Evolutionary conservation across 345 rosid genomes (phyloP).

Genomic region (Theobroma cacao): DNA sequence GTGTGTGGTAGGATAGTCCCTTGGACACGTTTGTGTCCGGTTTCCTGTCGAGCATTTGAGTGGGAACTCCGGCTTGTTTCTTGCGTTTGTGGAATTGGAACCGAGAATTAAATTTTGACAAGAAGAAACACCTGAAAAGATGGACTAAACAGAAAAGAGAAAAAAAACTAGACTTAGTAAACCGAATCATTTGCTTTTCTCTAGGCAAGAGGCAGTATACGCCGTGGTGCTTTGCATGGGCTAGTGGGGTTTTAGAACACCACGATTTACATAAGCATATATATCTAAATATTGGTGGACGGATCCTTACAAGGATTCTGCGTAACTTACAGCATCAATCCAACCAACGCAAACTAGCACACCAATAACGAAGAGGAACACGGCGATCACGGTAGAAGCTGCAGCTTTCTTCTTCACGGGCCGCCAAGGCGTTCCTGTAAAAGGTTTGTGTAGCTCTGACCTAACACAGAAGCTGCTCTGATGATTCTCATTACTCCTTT

Average conservation of each 20-base stretch:
- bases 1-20: constrained; percentile 34
- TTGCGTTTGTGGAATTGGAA: background rate
- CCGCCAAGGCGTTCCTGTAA: background rate
- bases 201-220: background rate
- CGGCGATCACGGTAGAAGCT: background rate
- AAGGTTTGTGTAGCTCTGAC: background rate
- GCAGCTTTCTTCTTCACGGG: background rate
- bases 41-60: constrained; percentile 2
- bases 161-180: background rate
- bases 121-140: constrained; percentile 16
- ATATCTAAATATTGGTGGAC: background rate
- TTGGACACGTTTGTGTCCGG: constrained; percentile 25
- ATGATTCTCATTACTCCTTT: background rate
- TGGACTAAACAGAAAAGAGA: constrained; percentile 5
- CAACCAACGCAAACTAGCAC: background rate
- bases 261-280: background rate
- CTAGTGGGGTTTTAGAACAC: background rate
- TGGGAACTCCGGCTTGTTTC: background rate
- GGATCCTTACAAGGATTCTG: background rate
- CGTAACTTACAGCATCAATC: constrained; percentile 3
- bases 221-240: background rate
- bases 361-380: background rate
- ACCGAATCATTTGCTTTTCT: background rate
- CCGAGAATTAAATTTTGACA: background rate
- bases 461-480: background rate